Evolutionary conservation across 2,329 filamentous ascomycete species (phyloP), one percentile per base, ranked within the genome.

Genomic region (Claviceps pazoutovae): DNA sequence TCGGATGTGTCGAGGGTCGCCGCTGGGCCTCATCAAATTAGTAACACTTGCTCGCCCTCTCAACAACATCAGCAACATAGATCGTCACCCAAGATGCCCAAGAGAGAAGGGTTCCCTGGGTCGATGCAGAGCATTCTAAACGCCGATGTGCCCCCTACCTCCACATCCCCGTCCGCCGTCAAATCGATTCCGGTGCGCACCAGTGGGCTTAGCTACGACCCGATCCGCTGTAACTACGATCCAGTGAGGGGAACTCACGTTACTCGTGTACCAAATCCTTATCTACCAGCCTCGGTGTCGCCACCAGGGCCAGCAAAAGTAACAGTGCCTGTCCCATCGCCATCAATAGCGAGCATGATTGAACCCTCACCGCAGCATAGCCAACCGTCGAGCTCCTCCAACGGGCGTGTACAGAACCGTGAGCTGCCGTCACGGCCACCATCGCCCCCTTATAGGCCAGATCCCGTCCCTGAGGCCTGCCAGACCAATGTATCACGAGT

Each of bases 331-430:
- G 65, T 62, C 50, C 66, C 61, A 41, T 96, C 91, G 4, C 90
- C 91, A 1, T 91, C 91, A 2, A 95, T 96, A 58, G 84, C 88
- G 5, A 95, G 88, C 67, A 76, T 96, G 53, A 87, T 96, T 49
- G 88, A 95, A 45, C 66, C 65, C 16, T 66, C 62, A 45, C 64
- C 60, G 3, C 64, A 60, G 37, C 56, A 59, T 50, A 53, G 58
- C 48, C 58, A 58, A 49, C 64, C 65, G 38, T 56, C 61, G 17
- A 51, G 57, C 9, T 51, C 59, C 17, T 59, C 61, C 17, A 63
- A 64, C 21, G 52, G 62, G 23, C 63, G 64, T n/a, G 58, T 66
- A 21, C 62, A 64, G 9, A 58, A 58, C 17, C 65, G 62, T 43
- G 69, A 73, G 30, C 56, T 64, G 3, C 58, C 54, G 38, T 69